These are phyloP conservation scores for Bruguiera parviflora DNA, from an alignment of 345 rosid species.

Conservation along the genomic window DNA sequence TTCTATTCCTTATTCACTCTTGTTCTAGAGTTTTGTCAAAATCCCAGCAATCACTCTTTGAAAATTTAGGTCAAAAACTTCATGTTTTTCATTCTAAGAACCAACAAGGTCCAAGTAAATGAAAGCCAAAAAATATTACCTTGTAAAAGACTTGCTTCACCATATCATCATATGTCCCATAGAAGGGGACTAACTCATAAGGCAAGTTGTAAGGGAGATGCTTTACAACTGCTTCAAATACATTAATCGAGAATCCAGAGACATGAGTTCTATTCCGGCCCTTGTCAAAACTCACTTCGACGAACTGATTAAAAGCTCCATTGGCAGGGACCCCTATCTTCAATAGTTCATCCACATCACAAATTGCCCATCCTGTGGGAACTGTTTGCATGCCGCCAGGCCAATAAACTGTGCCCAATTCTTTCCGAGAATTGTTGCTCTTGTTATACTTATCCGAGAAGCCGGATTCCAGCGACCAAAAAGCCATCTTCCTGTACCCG, in stretches of 20 bases:
- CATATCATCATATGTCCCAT: constrained; percentile 31
- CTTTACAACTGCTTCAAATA: constrained; percentile 23
- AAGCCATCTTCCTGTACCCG: constrained; percentile 27
- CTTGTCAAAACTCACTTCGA: constrained; percentile 16
- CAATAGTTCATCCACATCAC: constrained; percentile 12
- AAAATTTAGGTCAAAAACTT: too few species aligned
- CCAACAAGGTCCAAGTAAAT: too few species aligned
- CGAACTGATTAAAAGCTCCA: constrained; percentile 29
- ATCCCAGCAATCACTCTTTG: too few species aligned
- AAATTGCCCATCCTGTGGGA: constrained; percentile 21
- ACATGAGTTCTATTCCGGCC: constrained; percentile 7
- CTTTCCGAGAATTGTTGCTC: background rate
- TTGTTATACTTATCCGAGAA: constrained; percentile 2
- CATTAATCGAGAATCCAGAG: constrained; percentile 33
- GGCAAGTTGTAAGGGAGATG: constrained; percentile 22
- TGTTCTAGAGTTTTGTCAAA: too few species aligned
- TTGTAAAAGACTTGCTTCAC: constrained; percentile 22
- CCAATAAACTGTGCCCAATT: constrained; percentile 25
- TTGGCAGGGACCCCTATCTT: constrained; percentile 33
- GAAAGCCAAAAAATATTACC: constrained; percentile 3
- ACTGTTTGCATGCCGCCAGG: constrained; percentile 26
- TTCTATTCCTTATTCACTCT: too few species aligned
- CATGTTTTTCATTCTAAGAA: too few species aligned
- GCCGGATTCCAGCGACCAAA: constrained; percentile 28
- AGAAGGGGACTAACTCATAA: constrained; percentile 22